Percentiles rank a stretch among this genome's conserved stretches.
These are phyloP conservation scores for Candida nonsorbophila DNA, from an alignment of 805 yeast species.

Conservation along the genomic window DNA sequence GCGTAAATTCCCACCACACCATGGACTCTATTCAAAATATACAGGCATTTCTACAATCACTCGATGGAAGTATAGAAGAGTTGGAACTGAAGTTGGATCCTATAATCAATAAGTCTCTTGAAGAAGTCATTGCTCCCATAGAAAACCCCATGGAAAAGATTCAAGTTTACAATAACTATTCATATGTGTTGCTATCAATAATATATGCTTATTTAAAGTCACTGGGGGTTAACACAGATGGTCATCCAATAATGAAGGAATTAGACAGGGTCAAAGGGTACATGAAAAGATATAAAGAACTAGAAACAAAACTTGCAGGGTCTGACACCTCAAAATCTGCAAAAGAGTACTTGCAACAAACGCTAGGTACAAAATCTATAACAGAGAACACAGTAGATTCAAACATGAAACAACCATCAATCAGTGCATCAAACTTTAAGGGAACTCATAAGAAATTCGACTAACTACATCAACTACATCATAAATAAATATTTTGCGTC, in stretches of 20 bases:
- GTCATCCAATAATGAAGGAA: conserved; percentile 64
- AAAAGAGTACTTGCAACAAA: conserved; percentile 40
- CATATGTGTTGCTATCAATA: conserved; percentile 53
- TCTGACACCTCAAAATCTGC: conserved; percentile 22
- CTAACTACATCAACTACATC: not conserved
- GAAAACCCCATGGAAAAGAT: conserved; percentile 21
- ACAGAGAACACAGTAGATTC: conserved; percentile 10
- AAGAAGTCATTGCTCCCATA: conserved; percentile 25
- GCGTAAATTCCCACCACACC: conserved; percentile 3
- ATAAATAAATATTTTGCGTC: no score
- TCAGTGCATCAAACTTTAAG: conserved; percentile 29
- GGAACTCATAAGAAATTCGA: conserved; percentile 35
- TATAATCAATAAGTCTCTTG: conserved; percentile 32
- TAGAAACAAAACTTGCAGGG: conserved; percentile 23
- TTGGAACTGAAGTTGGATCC: conserved; percentile 31
- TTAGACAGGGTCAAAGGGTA: conserved; percentile 62
- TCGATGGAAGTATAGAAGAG: conserved; percentile 31
- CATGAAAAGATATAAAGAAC: conserved; percentile 51
- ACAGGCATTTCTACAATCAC: conserved; percentile 30
- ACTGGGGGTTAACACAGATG: conserved; percentile 50
- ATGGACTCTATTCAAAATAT: conserved; percentile 47
- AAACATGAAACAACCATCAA: conserved; percentile 27
- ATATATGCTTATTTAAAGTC: conserved; percentile 57
- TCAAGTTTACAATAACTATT: conserved; percentile 30
- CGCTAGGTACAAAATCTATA: conserved; percentile 32